Base-by-base conservation (phyloP, 208 protist genomes). In the Naegleria fowleri region DNA sequence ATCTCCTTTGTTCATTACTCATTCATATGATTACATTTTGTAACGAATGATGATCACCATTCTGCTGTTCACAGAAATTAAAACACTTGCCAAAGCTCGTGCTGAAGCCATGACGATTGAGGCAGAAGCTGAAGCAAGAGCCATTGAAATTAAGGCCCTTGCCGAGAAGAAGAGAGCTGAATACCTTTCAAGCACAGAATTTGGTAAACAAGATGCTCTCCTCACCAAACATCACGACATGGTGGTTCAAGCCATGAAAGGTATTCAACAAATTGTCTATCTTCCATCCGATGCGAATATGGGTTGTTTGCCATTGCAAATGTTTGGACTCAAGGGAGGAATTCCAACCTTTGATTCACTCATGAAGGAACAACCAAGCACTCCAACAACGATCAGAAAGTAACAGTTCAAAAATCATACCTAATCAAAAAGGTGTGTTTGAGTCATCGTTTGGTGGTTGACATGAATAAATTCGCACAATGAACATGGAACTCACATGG, bases 91-190 rank as follows among this genome's bases (percentile, higher is more conserved):
- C 43, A 59, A 88, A 40, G 90, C 90, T 25, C 22, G 39, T 19
- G 90, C 90, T 36, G 87, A 41, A 41, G 90, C 90, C 0, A 29
- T 83, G 11, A 84, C 76, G 0, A 40, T 59, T 39, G n/a, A 91
- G 41, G 90, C 90, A 33, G 90, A 91, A 88, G 90, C 90, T 7
- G 90, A 91, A 41, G 90, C 90, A 6, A 59, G 38, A 52, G 90
- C 90, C 11, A 59, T 91, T 33, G 38, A 84, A 84, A 41, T 51
- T 38, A 59, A 84, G 52, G 90, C 90, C 11, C 76, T 90, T n/a
- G 90, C 90, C 7, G 90, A 91, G 39, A 36, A 67, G 36, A 67
- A 41, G 36, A 59, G 85, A 39, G 90, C 90, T 36, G 39, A 75
- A 84, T 59, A 51, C 16, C 41, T 91, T 0, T 15, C 13, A 22